These are phyloP conservation scores for Brassica juncea DNA, from an alignment of 345 rosid genomes.

Conservation along the genomic window DNA sequence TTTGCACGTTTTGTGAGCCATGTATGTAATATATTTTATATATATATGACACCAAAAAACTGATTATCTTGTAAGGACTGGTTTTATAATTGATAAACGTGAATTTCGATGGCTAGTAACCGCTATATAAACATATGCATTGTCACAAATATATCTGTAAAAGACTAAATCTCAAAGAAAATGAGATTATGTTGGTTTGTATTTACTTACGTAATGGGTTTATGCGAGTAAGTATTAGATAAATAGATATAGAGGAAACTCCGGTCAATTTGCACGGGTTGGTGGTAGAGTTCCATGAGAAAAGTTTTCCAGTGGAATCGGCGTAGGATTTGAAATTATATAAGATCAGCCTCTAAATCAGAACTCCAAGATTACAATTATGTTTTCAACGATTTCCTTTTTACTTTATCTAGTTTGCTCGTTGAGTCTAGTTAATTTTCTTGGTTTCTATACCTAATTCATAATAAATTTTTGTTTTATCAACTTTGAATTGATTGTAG, in stretches of 20 bases:
- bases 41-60: background rate
- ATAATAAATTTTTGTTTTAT: background rate
- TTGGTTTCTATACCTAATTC: background rate
- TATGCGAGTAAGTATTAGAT: background rate
- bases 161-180: background rate
- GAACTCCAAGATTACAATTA: constrained; percentile 41
- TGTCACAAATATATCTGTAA: background rate
- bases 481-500: background rate
- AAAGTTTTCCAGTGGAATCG: constrained; percentile 56
- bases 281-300: constrained; percentile 60
- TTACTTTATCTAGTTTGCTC: background rate
- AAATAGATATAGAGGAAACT: constrained; percentile 38
- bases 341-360: constrained; percentile 51
- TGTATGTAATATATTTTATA: background rate
- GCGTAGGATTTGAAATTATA: constrained; percentile 55
- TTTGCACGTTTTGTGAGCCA: constrained; percentile 29
- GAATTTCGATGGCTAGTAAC: background rate
- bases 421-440: background rate
- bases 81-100: background rate
- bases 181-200: background rate
- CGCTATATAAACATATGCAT: background rate
- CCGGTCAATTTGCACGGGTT: constrained; percentile 68
- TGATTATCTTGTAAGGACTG: background rate
- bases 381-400: background rate
- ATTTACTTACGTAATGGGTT: background rate